Evolutionary conservation across 148 eudicot genomes (phyloP).

Genomic region (Fagopyrum esculentum): DNA sequence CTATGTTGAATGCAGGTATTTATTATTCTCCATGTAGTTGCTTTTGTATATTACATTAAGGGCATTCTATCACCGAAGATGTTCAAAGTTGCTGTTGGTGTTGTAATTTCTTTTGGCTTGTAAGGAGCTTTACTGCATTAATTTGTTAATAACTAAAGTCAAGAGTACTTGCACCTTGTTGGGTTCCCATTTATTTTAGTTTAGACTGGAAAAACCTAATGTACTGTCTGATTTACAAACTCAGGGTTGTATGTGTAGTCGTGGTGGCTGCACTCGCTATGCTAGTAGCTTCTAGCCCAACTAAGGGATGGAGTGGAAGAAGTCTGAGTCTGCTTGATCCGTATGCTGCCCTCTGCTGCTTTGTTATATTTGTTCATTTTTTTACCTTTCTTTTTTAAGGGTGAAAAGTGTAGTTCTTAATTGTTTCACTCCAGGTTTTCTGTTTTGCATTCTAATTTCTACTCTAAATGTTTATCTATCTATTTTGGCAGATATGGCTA

Average conservation of each 20-base stretch:
- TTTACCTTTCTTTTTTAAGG: background rate
- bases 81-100: conserved; percentile 94
- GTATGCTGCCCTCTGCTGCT: conserved; percentile 37
- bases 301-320: conserved; percentile 98
- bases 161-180: background rate
- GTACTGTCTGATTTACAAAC: conserved; percentile 11
- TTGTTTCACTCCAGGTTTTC: background rate
- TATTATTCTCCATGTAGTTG: conserved; percentile 92
- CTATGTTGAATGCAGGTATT: conserved; percentile 59
- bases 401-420: background rate
- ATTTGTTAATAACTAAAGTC: background rate
- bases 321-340: conserved; percentile 98
- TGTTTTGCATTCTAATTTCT: background rate
- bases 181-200: background rate
- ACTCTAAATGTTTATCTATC: background rate
- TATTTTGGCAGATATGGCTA: background rate
- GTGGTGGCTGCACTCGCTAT: conserved; percentile 73
- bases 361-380: background rate
- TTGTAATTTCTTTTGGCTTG: conserved; percentile 81
- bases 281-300: conserved; percentile 95
- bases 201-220: conserved; percentile 5
- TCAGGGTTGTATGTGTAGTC: conserved; percentile 76
- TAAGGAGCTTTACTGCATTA: conserved; percentile 32
- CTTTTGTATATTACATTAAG: conserved; percentile 83
- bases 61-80: conserved; percentile 81